Evolutionary conservation across 106 monocot species (phyloP), one percentile per base, ranked within the genome.

Genomic region (Allium sativum): DNA sequence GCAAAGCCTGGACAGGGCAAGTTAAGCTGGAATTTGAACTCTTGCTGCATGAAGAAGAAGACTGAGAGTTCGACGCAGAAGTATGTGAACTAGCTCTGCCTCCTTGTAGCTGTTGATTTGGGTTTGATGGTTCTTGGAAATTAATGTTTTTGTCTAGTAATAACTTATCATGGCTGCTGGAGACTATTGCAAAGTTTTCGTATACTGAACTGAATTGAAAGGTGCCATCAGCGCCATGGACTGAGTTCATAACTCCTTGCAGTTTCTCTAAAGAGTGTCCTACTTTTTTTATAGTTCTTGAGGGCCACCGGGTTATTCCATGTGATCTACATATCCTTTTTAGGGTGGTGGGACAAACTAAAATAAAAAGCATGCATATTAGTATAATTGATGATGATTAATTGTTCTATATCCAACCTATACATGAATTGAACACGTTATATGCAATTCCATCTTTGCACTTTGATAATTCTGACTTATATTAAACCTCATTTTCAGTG

Each of bases 301-400:
- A 84, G 42, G 87, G 92, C 92, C 92, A 92, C 22, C 87, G 84
- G 59, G 53, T 64, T 59, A 92, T 92, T 14, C 92, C 92, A 54
- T 87, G 81, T 57, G 84, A 81, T 61, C 92, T 64, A 70, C 92
- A 92, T 60, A 92, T 87, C 68, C 92, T 78, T 73, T 92, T 92
- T 40, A 87, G 70, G 18, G 92, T 92, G 12, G 84, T 92, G 7
- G 92, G 87, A 67, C 92, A 84, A 17, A 92, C 68, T 68, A 14
- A 40, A 65, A 51, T 21, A 62, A 0, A 63, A 13, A 2, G 1
- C 31, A 31, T 31, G 5, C 5, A 3, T 31, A 31, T 31, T 31
- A 31, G 31, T 31, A 46, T 47, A 48, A 12, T 43, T 19, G 61
- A 22, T 20, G 45, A 62, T 11, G 10, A 63, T 17, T 10, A 63